These are phyloP conservation scores for Flaveria floridana DNA, from an alignment of 140 eudicot genomes.

Conservation along the genomic window DNA sequence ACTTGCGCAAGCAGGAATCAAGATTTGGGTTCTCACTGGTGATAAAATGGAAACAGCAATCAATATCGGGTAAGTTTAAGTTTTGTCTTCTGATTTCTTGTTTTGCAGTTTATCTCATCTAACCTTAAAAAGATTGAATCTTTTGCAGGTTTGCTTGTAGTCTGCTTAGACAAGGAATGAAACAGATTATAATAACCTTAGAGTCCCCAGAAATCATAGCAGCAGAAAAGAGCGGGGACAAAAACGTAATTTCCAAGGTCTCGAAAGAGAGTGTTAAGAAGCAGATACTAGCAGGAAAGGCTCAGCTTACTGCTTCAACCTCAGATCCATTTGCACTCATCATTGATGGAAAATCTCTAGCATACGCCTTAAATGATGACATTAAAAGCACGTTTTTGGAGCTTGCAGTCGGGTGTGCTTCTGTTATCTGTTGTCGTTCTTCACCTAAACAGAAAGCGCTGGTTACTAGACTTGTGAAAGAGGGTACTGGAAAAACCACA, in stretches of 20 bases:
- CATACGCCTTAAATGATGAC: conserved; percentile 74
- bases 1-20: conserved; percentile 98
- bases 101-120: conserved; percentile 1
- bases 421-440: conserved; percentile 94
- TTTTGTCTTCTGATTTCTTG: background rate
- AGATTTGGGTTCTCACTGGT: conserved; percentile 96
- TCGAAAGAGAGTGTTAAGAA: conserved; percentile 64
- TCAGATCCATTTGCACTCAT: conserved; percentile 84
- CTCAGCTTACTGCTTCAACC: conserved; percentile 44
- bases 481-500: conserved; percentile 86
- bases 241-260: conserved; percentile 66
- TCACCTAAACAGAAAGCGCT: conserved; percentile 95
- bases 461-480: conserved; percentile 91
- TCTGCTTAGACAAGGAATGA: conserved; percentile 96
- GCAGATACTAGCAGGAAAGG: conserved; percentile 66
- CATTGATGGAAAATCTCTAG: conserved; percentile 93
- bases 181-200: conserved; percentile 62
- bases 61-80: conserved; percentile 67
- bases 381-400: conserved; percentile 63
- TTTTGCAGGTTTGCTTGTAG: conserved; percentile 79
- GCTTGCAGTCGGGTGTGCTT: conserved; percentile 79
- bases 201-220: conserved; percentile 71
- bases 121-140: conserved; percentile 12
- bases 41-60: conserved; percentile 99
- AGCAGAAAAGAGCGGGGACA: conserved; percentile 72